Percentiles rank a stretch among this genome's conserved stretches.
Conservation (phyloP, 768 basidiomycete genomes). For the Mycena latifolia region DNA sequence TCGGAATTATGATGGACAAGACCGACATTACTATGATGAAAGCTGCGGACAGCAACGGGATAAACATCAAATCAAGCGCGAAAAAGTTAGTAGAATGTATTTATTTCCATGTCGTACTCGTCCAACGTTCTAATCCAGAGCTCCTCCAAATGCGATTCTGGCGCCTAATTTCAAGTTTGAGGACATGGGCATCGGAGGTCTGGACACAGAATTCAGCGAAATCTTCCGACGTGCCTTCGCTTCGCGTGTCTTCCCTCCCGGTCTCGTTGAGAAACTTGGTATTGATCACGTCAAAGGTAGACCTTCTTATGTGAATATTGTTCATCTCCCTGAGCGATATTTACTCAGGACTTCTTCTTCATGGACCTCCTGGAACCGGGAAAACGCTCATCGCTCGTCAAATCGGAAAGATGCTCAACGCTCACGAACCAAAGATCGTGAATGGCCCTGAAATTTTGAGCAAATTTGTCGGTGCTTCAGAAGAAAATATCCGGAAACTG, state of each 20-base stretch:
- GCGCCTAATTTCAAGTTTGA: slow-evolving; percentile 99
- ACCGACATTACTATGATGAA: slow-evolving; percentile 95
- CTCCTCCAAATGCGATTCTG: slow-evolving; percentile 94
- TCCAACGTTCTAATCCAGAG: slow-evolving; percentile 54
- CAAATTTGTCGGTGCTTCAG: slow-evolving; percentile 96
- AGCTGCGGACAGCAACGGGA: slow-evolving; percentile 74
- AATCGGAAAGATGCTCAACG: slow-evolving; percentile 99
- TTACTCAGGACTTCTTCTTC: slow-evolving; percentile 75
- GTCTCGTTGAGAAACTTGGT: slow-evolving; percentile 95
- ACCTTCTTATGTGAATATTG: background rate
- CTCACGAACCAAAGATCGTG: slow-evolving; percentile 96
- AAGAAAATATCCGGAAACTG: slow-evolving; percentile 97
- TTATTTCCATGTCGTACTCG: background rate
- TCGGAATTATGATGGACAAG: slow-evolving; percentile 89
- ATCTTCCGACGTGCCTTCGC: slow-evolving; percentile 99
- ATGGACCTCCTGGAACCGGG: slow-evolving; percentile 97
- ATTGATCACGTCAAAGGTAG: slow-evolving; percentile 97
- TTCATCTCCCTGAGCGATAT: background rate
- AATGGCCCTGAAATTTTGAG: slow-evolving; percentile 98
- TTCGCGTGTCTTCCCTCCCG: slow-evolving; percentile 97
- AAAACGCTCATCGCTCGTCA: slow-evolving; percentile 98
- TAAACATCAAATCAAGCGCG: slow-evolving; percentile 93
- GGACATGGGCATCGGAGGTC: slow-evolving; percentile 99
- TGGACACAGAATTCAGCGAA: slow-evolving; percentile 93
- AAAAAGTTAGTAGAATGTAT: slow-evolving; percentile 72